Evolutionary conservation across 2,329 filamentous ascomycete species (phyloP).

Genomic region (Aspergillus bombycis): DNA sequence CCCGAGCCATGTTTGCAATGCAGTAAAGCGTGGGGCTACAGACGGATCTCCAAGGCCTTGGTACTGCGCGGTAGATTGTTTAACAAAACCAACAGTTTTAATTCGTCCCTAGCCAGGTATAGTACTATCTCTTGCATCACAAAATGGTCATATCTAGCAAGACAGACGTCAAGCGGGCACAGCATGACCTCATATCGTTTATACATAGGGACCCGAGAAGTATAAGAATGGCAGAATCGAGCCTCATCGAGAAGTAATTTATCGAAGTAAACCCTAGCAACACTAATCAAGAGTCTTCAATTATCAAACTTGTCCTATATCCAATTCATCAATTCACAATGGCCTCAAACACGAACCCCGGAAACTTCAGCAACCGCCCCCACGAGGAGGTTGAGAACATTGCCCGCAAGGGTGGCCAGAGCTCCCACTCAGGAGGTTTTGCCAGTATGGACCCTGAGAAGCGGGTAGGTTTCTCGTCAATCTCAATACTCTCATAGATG

Average conservation of each 20-base stretch:
- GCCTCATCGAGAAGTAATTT: background rate
- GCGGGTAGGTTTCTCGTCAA: conserved; percentile 26
- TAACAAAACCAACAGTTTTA: background rate
- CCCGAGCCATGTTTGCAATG: no score
- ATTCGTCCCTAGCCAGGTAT: background rate
- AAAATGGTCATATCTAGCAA: background rate
- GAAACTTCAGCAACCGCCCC: conserved; percentile 47
- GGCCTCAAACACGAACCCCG: conserved; percentile 37
- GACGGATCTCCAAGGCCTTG: background rate
- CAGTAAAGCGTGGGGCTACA: background rate
- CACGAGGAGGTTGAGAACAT: conserved; percentile 51
- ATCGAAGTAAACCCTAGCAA: background rate
- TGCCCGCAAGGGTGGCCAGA: conserved; percentile 39
- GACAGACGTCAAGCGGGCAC: conserved; percentile 7
- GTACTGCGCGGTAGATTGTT: no score
- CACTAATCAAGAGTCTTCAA: background rate
- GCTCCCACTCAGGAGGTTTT: conserved; percentile 35
- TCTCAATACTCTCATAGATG: background rate
- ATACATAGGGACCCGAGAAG: background rate
- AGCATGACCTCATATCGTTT: conserved; percentile 15
- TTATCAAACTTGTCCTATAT: background rate
- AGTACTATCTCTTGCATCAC: background rate
- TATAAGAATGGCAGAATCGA: background rate
- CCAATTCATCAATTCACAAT: conserved; percentile 8
- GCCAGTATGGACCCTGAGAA: conserved; percentile 34